Base-by-base conservation (phyloP, 345 rosid genomes). In the Sonneratia caseolaris region DNA sequence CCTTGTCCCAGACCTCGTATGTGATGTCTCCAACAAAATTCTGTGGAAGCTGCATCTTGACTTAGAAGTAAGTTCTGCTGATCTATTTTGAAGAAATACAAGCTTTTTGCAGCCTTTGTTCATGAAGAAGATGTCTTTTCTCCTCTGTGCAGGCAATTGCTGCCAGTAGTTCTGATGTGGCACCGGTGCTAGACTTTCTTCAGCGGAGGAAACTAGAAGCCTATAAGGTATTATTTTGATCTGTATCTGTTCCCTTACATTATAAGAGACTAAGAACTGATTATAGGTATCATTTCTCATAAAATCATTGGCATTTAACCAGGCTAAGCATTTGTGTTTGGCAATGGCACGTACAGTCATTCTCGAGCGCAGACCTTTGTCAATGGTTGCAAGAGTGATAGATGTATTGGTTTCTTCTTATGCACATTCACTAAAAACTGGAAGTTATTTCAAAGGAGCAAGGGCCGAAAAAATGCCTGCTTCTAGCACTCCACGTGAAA, bases 171-270 rank as follows among this genome's bases (percentile, higher is more conserved):
- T 96, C 99, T 48, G 98, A 96, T 76, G 93, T 86, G 74, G 88
- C 96, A 42, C 86, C 85, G 51, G 87, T 91, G 59, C 83, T 96
- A 68, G 98, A 91, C 73, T 96, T 92, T 83, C 81, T 96, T 81
- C 99, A 96, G 76, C 81, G 96, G 42, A 81, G 98, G 80, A 96
- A 91, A 82, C 70, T 91, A 87, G 98, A 92, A 82, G 91, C 97
- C 62, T 78, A 77, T 82, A 91, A 96, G 98, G 99, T 96, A 73
- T 38, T n/a, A 24, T 9, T 48, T 68, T 47, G 53, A 38, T 21
- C 36, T 43, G 19, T 32, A 14, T 32, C n/a, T 14, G 19, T 47
- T 62, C 37, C 66, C 8, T 62, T 35, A 62, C 66, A 35, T 13
- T 62, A 62, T 62, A 10, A 27, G 66, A 12, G 16, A 3, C 37